Base-by-base conservation (phyloP, 306 rosid genomes). In the Castanea mollissima region DNA sequence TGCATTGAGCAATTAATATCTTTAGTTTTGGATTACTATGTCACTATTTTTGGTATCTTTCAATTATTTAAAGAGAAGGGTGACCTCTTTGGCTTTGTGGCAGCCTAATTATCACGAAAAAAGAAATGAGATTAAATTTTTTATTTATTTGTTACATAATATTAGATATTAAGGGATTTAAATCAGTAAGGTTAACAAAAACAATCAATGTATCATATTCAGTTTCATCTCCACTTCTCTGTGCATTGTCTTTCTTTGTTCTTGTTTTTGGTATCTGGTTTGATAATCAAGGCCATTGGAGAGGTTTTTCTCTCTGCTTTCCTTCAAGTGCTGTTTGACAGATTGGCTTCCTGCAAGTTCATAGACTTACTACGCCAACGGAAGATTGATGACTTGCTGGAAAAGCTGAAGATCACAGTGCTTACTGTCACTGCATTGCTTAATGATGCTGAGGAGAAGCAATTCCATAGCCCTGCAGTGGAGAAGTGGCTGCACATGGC, bases 291-390 rank as follows among this genome's bases (percentile, higher is more conserved):
- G 87, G 64, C 79, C 1, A 31, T 83, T 16, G 83, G 81, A 70
- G 86, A 83, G 74, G 83, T 74, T 35, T 79, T 83, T 62, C 80
- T 71, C 58, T 83, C 86, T 27, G 87, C 87, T 14, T 80, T 84
- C 78, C 85, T 81, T 68, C 78, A 77, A 52, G 82, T 81, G 71
- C 1, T 78, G 70, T 84, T 77, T 63, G 83, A 84, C 46, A 74
- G 80, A 56, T 77, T 84, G 65, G 88, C 85, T 78, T 84, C 88
- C 46, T 21, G 32, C 51, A 80, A 84, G 55, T 59, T 85, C 64
- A 16, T 62, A 9, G 77, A 60, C 59, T 44, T 80, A 11, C 31
- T 81, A 10, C 72, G n/a, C 18, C 63, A 82, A 1, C 34, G 62
- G 69, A 84, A 68, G 5, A 77, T 67, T 29, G 77, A 80, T 15